Evolutionary conservation across 805 yeast genomes (phyloP).

Genomic region (Saccharomyces jurei): DNA sequence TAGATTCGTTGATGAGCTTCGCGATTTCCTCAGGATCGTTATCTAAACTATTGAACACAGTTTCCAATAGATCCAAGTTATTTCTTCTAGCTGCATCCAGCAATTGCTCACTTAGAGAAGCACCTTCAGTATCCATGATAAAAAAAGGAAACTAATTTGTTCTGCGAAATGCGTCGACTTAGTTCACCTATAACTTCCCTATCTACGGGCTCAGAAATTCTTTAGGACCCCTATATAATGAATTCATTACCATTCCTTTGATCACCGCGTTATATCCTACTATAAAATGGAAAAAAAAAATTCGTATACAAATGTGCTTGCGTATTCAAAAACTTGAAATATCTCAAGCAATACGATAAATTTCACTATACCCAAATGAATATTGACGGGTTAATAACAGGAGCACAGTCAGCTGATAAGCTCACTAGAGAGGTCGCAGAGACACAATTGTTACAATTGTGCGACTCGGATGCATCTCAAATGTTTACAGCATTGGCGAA

Average conservation of each 20-base stretch:
- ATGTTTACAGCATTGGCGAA: conserved; percentile 37
- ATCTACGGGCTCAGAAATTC: neutral
- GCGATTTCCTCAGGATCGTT: conserved; percentile 32
- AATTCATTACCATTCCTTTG: neutral
- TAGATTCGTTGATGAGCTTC: conserved; percentile 55
- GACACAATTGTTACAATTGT: conserved; percentile 35
- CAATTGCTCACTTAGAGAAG: conserved; percentile 67
- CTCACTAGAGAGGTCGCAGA: conserved; percentile 46
- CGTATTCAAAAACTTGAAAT: neutral
- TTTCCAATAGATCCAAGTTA: conserved; percentile 64
- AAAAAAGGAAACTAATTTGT: neutral
- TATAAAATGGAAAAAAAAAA: neutral
- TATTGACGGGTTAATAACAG: conserved; percentile 18
- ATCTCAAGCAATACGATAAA: neutral
- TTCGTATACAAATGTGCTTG: neutral
- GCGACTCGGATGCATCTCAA: conserved; percentile 43
- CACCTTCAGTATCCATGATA: conserved; percentile 46
- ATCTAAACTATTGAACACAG: conserved; percentile 41
- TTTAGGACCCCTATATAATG: neutral
- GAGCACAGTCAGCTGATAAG: conserved; percentile 43
- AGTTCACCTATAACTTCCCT: neutral
- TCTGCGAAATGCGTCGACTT: neutral
- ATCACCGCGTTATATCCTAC: neutral
- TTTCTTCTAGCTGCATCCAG: conserved; percentile 84
- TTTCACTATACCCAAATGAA: conserved; percentile 1